Conservation (phyloP, 179 eudicot species). For the Beta corolliflora region DNA sequence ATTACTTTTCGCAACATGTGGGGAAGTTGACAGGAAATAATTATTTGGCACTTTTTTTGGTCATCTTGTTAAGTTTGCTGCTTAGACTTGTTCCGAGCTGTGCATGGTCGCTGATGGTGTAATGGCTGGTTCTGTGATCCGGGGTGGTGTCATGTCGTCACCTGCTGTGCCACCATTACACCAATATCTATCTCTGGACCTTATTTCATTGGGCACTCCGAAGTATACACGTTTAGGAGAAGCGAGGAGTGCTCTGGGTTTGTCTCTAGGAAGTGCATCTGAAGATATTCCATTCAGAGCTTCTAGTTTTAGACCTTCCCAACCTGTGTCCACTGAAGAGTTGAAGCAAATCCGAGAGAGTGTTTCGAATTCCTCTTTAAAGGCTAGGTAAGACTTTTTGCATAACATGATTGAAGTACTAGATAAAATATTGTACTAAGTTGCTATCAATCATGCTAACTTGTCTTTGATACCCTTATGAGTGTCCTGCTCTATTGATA, state of each 20-base stretch:
- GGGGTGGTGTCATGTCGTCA: constrained; percentile 31
- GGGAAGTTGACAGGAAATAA: background rate
- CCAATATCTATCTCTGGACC: constrained; percentile 42
- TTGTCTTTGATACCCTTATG: background rate
- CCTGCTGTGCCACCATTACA: constrained; percentile 35
- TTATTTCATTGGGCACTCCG: constrained; percentile 36
- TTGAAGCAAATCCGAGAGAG: constrained; percentile 42
- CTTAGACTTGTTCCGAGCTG: constrained; percentile 10
- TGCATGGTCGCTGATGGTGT: constrained; percentile 46
- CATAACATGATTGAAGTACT: background rate
- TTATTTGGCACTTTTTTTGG: background rate
- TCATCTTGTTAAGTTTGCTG: constrained; percentile 4
- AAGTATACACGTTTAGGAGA: constrained; percentile 44
- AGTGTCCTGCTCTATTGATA: background rate
- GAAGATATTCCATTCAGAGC: constrained; percentile 39
- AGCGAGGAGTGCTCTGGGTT: constrained; percentile 45
- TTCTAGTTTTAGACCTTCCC: constrained; percentile 37
- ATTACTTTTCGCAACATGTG: constrained; percentile 11
- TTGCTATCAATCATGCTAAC: background rate
- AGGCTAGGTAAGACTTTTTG: constrained; percentile 42
- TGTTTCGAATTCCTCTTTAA: constrained; percentile 36
- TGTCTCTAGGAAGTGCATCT: constrained; percentile 39
- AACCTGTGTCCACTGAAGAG: constrained; percentile 46
- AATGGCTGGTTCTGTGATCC: constrained; percentile 31
- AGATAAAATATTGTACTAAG: background rate